phyloP scores from a whole-genome alignment of 331 rosid species.

The Acacia pycnantha region DNA sequence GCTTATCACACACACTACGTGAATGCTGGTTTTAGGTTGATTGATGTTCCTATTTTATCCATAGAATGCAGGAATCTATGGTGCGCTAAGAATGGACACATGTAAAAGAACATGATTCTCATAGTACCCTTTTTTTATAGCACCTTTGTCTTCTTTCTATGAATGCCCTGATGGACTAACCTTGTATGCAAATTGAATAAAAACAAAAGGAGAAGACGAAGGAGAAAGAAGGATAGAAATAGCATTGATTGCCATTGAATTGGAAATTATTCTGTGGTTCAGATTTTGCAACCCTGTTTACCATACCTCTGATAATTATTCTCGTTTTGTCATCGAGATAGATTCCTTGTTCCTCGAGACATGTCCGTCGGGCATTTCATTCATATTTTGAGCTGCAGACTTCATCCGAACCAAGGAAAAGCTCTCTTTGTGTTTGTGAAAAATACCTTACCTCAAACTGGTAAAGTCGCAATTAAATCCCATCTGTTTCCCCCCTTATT shows the following conservation, averaged over 20 bases:
- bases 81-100: not conserved
- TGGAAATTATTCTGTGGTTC: not conserved
- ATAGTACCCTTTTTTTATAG: too few species aligned
- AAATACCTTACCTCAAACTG: slow-evolving; percentile 77
- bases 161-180: not conserved
- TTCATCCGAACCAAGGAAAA: slow-evolving; percentile 56
- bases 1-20: not conserved
- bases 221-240: not conserved
- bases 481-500: not conserved
- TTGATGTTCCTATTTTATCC: not conserved
- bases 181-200: not conserved
- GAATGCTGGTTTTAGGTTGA: too few species aligned
- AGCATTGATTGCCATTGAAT: not conserved
- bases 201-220: not conserved
- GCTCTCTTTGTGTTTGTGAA: slow-evolving; percentile 82
- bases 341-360: slow-evolving; percentile 80
- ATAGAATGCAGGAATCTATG: too few species aligned
- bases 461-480: slow-evolving; percentile 32
- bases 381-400: slow-evolving; percentile 66
- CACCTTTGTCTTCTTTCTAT: not conserved
- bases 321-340: slow-evolving; percentile 21
- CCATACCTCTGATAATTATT: not conserved
- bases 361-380: slow-evolving; percentile 77
- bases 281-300: not conserved
- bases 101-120: not conserved